These are phyloP conservation scores for Colletotrichum spaethianum DNA, from an alignment of 2,329 filamentous ascomycete genomes.

Conservation along the genomic window DNA sequence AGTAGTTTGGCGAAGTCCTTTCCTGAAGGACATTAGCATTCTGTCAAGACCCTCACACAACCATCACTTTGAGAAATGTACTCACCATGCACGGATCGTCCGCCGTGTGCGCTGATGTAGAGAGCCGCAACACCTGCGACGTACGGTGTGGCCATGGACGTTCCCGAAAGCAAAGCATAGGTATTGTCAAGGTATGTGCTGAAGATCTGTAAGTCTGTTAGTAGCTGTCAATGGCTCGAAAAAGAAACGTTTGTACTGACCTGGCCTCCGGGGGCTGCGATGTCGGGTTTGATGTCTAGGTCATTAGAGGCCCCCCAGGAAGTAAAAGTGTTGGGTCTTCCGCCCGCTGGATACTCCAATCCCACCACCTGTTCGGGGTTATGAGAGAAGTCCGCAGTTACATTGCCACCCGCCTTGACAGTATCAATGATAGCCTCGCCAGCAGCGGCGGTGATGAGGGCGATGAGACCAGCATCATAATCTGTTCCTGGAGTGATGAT, in stretches of 20 bases:
- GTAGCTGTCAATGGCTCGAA: fast-evolving
- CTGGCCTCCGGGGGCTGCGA: constrained; percentile 59
- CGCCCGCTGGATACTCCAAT: constrained; percentile 48
- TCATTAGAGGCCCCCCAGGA: constrained; percentile 61
- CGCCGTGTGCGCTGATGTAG: constrained; percentile 51
- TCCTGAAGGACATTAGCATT: constrained; percentile 43
- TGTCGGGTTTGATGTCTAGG: constrained; percentile 58
- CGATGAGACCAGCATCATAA: constrained; percentile 42
- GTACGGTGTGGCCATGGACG: constrained; percentile 64
- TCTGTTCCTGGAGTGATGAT: constrained; percentile 40
- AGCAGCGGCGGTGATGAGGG: constrained; percentile 43
- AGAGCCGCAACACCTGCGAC: constrained; percentile 59
- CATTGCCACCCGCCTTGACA: constrained; percentile 45
- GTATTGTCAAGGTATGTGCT: constrained; percentile 57
- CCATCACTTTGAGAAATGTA: too few species aligned
- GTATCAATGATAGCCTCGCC: constrained; percentile 47
- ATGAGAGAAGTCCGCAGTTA: constrained; percentile 50
- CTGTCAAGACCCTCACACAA: background rate
- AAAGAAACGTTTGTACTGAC: background rate
- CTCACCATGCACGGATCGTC: constrained; percentile 48
- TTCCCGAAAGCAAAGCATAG: constrained; percentile 59
- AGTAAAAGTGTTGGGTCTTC: constrained; percentile 55
- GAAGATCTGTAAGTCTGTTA: constrained; percentile 44
- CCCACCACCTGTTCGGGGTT: constrained; percentile 45
- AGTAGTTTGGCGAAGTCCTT: constrained; percentile 49